Evolutionary conservation across 352 stramenopile genomes (phyloP).

Genomic region (Globisporangium rhizosaccharum): DNA sequence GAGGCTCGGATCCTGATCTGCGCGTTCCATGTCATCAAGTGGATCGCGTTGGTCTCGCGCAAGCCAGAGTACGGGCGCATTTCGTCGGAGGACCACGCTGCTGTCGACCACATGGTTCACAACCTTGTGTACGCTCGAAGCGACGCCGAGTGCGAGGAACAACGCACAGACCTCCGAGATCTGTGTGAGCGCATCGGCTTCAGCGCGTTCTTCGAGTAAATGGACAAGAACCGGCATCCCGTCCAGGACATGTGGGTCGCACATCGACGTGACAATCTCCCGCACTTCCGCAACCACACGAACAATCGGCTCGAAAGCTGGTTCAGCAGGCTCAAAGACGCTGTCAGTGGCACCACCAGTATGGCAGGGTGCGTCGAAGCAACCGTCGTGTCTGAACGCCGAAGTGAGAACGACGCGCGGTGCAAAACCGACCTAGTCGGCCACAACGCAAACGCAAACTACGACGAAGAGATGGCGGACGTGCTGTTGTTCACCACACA

Average conservation of each 20-base stretch:
- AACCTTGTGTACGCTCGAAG: constrained; percentile 16
- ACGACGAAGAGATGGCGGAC: constrained; percentile 20
- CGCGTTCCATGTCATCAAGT: constrained; percentile 20
- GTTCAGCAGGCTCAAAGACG: constrained; percentile 13
- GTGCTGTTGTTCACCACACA: constrained; percentile 17
- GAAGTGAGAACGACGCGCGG: too few species aligned
- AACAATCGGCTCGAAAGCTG: too few species aligned
- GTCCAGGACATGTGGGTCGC: too few species aligned
- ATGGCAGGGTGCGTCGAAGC: too few species aligned
- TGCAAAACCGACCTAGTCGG: too few species aligned
- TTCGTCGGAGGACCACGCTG: constrained; percentile 8
- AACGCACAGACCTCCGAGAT: background rate
- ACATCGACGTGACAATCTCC: too few species aligned
- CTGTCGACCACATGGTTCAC: constrained; percentile 12
- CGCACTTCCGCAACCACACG: constrained; percentile 13
- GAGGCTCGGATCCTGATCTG: constrained; percentile 8
- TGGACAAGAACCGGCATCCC: background rate
- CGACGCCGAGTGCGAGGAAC: constrained; percentile 1
- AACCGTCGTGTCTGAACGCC: too few species aligned
- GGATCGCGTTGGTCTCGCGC: constrained; percentile 5
- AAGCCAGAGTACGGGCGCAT: constrained; percentile 14
- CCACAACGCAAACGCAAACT: constrained; percentile 10
- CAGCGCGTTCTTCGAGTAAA: constrained; percentile 5
- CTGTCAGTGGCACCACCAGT: too few species aligned
- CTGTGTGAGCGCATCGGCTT: constrained; percentile 7